Evolutionary conservation across 768 basidiomycete species (phyloP).

Genomic region (Mycena galericulata): DNA sequence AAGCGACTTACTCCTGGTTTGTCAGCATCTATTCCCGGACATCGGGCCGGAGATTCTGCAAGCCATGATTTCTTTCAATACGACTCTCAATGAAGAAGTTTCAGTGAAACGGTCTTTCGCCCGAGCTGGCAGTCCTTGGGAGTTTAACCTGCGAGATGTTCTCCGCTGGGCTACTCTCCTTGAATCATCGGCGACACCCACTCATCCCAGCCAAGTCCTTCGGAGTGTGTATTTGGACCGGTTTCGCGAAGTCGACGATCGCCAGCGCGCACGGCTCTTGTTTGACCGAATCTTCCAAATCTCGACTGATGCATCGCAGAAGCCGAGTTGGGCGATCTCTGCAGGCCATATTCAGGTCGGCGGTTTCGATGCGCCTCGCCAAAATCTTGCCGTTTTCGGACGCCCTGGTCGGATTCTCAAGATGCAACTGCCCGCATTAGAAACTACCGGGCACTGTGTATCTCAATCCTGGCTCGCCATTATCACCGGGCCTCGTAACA

Average conservation of each 20-base stretch:
- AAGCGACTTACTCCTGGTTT: constrained; percentile 83
- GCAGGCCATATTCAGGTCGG: constrained; percentile 73
- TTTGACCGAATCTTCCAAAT: constrained; percentile 65
- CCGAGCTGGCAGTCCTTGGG: constrained; percentile 91
- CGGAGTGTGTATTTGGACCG: constrained; percentile 85
- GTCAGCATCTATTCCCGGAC: constrained; percentile 76
- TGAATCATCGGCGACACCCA: constrained; percentile 41
- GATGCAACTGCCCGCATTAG: constrained; percentile 71
- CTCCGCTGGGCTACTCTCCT: constrained; percentile 86
- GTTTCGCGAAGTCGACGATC: constrained; percentile 83
- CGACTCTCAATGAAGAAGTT: constrained; percentile 74
- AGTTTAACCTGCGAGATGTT: constrained; percentile 96
- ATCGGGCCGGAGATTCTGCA: constrained; percentile 65
- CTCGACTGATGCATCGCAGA: constrained; percentile 35
- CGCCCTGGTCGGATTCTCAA: constrained; percentile 69
- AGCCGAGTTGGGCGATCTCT: constrained; percentile 58
- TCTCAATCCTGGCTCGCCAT: constrained; percentile 91
- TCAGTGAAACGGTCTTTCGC: constrained; percentile 75
- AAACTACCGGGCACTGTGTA: constrained; percentile 81
- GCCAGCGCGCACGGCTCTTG: constrained; percentile 59
- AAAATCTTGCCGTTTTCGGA: constrained; percentile 47
- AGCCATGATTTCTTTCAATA: constrained; percentile 88
- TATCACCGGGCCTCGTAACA: constrained; percentile 76
- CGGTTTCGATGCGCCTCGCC: constrained; percentile 58
- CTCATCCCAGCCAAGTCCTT: constrained; percentile 73